Base-by-base conservation (phyloP, 2,329 filamentous ascomycete species). In the Leptographium wingfieldii region DNA sequence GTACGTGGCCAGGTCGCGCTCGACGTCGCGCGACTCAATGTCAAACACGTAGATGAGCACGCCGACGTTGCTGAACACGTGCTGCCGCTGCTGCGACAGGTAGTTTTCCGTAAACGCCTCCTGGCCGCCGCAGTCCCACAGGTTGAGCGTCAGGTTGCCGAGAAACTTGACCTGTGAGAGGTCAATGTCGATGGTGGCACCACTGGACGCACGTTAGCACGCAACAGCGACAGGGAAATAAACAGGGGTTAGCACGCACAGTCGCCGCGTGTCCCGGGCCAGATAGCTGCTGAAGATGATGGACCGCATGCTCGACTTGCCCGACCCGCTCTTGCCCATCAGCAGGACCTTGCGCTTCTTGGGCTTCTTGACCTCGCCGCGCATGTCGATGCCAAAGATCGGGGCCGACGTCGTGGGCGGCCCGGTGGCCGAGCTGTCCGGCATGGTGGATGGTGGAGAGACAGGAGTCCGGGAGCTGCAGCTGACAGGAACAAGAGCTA, bases 241-340 rank as follows among this genome's bases (percentile, higher is more conserved):
- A 35, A 53, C 16, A 25, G 5, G 25, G 33, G 43, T 3, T 29
- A 33, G 7, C 31, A 55, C 79, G 71, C 68, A 82, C 80, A 99
- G 78, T 61, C 94, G 80, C 48, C 94, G 82, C 7, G 96, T 96
- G 73, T 99, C 94, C 70, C 95, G 91, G 60, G 94, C 94, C 65
- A 97, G 92, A 72, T 96, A 97, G 74, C 97, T 97, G 78, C 90
- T 96, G 75, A 99, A 99, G 72, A 99, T 96, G 70, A 99, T 97
- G 69, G 88, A 94, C 65, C 94, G 84, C 94, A 99, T 99, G 60
- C 91, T 96, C 51, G 92, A 96, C 75, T 99, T 99, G 59, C 94
- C 94, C 0, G 92, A 96, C 59, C 94, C 94, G 64, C 90, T 95
- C 77, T 96, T 96, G 67, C 94, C 94, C 94, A 92, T 92, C 63